Conservation (phyloP, 176 grass and related monocot genomes). For the Olyra latifolia region DNA sequence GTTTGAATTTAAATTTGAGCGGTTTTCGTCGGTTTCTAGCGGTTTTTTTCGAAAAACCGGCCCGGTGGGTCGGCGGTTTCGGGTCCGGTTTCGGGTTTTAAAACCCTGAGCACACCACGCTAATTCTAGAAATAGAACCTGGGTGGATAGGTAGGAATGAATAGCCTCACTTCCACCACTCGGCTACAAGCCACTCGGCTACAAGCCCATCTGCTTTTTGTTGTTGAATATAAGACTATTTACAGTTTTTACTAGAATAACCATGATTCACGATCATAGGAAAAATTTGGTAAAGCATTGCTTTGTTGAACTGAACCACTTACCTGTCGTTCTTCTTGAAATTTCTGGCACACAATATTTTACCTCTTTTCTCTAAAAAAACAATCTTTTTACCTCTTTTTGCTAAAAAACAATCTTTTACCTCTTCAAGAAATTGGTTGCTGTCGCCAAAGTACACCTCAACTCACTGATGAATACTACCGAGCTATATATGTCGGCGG, state of each 20-base stretch:
- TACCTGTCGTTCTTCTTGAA: neutral
- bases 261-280: neutral
- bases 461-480: neutral
- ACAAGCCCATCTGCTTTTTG: no score
- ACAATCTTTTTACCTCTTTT: no score
- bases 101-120: no score
- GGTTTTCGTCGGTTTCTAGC: no score
- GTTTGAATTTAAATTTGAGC: no score
- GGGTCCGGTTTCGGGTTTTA: no score
- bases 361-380: neutral
- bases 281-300: neutral
- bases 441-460: conserved; percentile 1
- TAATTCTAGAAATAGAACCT: no score
- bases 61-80: no score
- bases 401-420: neutral
- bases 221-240: neutral
- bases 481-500: neutral
- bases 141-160: no score
- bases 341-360: neutral
- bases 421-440: conserved; percentile 14
- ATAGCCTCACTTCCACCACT: no score
- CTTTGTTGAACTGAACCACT: neutral
- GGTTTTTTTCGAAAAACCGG: no score
- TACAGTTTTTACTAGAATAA: neutral
- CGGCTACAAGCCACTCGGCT: no score